Percentiles rank a stretch among this genome's conserved stretches.
These are phyloP conservation scores for Monilinia fructicola DNA, from an alignment of 2,329 filamentous ascomycete genomes.

Conservation along the genomic window DNA sequence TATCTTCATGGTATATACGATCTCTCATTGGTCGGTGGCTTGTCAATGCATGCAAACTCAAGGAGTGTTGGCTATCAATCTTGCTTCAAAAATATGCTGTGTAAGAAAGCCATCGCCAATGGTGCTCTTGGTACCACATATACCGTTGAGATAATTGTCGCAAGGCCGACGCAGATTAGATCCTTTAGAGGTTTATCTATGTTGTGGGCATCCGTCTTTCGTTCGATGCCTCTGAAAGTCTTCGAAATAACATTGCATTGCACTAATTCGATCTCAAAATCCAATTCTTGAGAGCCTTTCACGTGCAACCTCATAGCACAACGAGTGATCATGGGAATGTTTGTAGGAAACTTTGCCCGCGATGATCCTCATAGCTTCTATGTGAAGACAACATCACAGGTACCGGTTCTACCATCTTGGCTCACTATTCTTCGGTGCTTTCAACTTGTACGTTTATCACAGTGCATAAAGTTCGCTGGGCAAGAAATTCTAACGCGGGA, in stretches of 20 bases:
- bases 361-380: neutral
- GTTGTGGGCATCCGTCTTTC: neutral
- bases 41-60: conserved; percentile 14
- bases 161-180: neutral
- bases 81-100: conserved; percentile 7
- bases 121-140: neutral
- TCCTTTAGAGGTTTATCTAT: neutral
- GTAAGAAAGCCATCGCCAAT: neutral
- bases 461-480: neutral
- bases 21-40: neutral
- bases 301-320: too few relatives aligned
- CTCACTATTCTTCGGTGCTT: neutral
- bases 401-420: neutral
- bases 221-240: neutral
- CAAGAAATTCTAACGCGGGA: neutral
- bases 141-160: neutral
- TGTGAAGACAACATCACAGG: neutral
- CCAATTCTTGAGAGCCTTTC: neutral
- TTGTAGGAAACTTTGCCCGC: neutral
- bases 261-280: neutral
- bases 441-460: neutral
- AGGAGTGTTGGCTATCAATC: conserved; percentile 12
- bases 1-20: neutral
- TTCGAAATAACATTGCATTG: neutral
- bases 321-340: neutral